Percentiles rank a stretch among this genome's conserved stretches.
Conservation (phyloP, 192 early-diverging fungal genomes). For the Powellomyces hirtus region DNA sequence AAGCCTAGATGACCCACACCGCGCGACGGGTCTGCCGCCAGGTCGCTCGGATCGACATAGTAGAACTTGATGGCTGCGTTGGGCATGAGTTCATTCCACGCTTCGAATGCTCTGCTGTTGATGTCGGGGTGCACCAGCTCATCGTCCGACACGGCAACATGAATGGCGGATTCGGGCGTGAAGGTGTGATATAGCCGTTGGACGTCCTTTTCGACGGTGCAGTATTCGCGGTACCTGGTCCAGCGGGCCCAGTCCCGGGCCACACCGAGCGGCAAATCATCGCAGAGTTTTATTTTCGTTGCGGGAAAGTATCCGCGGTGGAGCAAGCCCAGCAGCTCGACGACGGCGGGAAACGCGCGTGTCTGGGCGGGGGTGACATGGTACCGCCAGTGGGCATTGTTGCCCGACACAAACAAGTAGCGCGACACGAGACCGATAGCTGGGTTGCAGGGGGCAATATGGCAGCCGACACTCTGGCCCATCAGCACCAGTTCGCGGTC, state of each 20-base stretch:
- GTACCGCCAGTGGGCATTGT: constrained; percentile 12
- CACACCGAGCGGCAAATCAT: constrained; percentile 12
- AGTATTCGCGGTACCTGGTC: constrained; percentile 6
- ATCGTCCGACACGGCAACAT: constrained; percentile 4
- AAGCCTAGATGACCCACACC: constrained; percentile 14
- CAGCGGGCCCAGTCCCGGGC: constrained; percentile 15
- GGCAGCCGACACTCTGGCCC: constrained; percentile 12
- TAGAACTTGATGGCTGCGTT: neutral
- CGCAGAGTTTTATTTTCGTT: constrained; percentile 32
- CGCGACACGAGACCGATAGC: neutral
- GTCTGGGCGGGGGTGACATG: neutral
- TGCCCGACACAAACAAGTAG: constrained; percentile 12
- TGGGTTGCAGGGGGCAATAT: constrained; percentile 18
- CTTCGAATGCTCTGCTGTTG: neutral
- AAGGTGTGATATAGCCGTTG: constrained; percentile 8
- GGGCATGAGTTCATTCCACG: neutral
- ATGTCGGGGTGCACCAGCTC: neutral
- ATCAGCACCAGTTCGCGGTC: constrained; percentile 11
- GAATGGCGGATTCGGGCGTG: neutral
- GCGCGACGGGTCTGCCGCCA: neutral
- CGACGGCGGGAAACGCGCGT: neutral
- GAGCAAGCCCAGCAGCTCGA: neutral
- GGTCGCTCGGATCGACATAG: neutral
- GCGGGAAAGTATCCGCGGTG: constrained; percentile 33
- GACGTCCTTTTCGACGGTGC: constrained; percentile 11